Evolutionary conservation across 345 rosid genomes (phyloP).

Genomic region (Pseudoturritis turrita): DNA sequence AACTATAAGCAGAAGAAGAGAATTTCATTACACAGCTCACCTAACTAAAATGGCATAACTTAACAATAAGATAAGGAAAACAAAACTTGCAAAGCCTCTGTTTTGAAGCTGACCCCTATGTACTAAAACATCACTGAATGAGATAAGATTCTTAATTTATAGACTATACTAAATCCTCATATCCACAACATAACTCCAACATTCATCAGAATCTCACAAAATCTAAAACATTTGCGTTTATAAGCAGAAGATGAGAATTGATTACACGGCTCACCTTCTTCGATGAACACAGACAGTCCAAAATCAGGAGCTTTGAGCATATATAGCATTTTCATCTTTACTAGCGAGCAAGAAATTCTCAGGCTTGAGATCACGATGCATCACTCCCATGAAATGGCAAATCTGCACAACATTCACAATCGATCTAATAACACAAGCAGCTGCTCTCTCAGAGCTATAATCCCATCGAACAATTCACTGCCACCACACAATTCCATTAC

Average conservation of each 20-base stretch:
- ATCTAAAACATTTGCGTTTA: neutral
- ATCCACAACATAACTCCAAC: neutral
- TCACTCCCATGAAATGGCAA: too few relatives aligned
- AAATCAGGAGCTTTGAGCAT: too few relatives aligned
- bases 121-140: neutral
- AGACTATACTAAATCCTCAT: too few relatives aligned
- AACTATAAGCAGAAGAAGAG: neutral
- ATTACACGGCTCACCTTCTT: constrained; percentile 50
- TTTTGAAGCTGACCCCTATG: neutral
- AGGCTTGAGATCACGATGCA: too few relatives aligned
- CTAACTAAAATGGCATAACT: constrained; percentile 1
- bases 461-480: too few relatives aligned
- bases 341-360: constrained; percentile 60
- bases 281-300: constrained; percentile 81
- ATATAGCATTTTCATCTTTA: too few relatives aligned
- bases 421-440: too few relatives aligned
- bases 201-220: neutral
- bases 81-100: neutral
- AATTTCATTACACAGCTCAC: neutral
- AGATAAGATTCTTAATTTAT: neutral
- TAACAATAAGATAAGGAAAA: too few relatives aligned
- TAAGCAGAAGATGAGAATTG: neutral
- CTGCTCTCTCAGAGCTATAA: too few relatives aligned
- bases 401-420: too few relatives aligned
- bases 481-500: too few relatives aligned